phyloP scores from a whole-genome alignment of 2,329 filamentous ascomycete genomes.

The Monilinia vaccinii-corymbosi region DNA sequence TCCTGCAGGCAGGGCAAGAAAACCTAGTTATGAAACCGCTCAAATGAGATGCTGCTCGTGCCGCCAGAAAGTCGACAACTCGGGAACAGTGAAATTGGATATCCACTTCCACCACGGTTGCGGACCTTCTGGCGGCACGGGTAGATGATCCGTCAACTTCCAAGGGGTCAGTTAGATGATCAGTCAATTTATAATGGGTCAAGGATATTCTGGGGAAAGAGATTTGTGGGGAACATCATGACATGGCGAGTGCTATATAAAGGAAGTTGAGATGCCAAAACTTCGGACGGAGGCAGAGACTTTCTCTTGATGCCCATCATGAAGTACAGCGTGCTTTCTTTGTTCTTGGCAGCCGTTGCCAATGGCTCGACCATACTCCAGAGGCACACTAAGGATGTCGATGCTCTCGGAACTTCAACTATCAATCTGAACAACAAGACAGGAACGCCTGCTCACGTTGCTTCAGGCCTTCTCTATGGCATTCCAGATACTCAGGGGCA shows the following conservation, averaged over 20 bases:
- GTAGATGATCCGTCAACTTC: too few relatives aligned
- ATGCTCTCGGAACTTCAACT: background rate
- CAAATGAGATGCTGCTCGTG: background rate
- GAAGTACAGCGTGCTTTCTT: background rate
- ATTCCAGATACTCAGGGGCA: constrained; percentile 32
- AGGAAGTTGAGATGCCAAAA: background rate
- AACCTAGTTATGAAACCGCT: background rate
- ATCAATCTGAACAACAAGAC: constrained; percentile 27
- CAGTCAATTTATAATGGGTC: background rate
- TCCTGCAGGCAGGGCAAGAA: background rate
- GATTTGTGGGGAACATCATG: background rate
- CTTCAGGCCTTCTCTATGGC: constrained; percentile 36
- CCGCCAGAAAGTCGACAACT: too few relatives aligned
- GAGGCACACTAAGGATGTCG: background rate
- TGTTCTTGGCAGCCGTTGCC: background rate
- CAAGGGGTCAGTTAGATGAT: too few relatives aligned
- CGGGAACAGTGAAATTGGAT: too few relatives aligned
- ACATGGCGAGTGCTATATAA: background rate
- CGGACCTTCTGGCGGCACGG: too few relatives aligned
- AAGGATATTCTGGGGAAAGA: background rate
- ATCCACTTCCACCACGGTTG: too few relatives aligned
- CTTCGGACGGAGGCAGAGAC: background rate
- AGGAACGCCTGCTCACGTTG: constrained; percentile 29
- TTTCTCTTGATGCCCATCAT: background rate
- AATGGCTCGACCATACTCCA: background rate